Conservation (phyloP, 2,329 filamentous ascomycete genomes). For the Knufia petricola region DNA sequence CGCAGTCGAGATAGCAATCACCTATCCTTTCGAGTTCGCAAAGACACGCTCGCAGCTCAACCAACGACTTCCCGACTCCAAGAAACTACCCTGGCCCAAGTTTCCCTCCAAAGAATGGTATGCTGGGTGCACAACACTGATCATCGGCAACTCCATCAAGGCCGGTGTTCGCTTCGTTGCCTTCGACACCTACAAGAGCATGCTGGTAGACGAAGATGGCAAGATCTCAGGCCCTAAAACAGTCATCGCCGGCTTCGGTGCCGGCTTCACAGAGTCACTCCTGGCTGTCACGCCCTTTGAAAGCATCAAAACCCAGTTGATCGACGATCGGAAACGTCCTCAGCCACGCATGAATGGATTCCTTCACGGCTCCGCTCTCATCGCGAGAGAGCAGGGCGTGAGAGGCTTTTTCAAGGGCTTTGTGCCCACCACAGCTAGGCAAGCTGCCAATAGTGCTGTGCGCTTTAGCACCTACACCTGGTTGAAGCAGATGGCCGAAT, state of each 20-base stretch:
- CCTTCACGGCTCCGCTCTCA: conserved; percentile 78
- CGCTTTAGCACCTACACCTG: conserved; percentile 87
- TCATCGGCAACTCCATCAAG: conserved; percentile 94
- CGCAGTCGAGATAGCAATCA: conserved; percentile 89
- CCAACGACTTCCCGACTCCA: conserved; percentile 62
- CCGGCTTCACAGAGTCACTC: conserved; percentile 85
- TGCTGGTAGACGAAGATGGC: conserved; percentile 74
- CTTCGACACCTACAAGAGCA: conserved; percentile 83
- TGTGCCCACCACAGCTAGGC: conserved; percentile 84
- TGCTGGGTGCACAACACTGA: conserved; percentile 90
- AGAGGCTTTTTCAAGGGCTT: conserved; percentile 96
- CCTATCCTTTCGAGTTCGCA: conserved; percentile 91
- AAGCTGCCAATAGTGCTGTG: conserved; percentile 87
- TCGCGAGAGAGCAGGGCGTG: conserved; percentile 76
- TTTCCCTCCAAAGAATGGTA: conserved; percentile 88
- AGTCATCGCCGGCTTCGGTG: conserved; percentile 86
- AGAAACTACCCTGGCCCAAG: conserved; percentile 90
- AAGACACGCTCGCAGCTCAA: conserved; percentile 95
- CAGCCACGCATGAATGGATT: conserved; percentile 87
- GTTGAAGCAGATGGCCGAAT: conserved; percentile 80
- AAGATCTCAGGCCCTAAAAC: conserved; percentile 84
- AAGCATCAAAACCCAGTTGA: conserved; percentile 96
- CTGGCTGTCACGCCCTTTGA: conserved; percentile 94
- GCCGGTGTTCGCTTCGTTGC: conserved; percentile 93
- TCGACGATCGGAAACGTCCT: conserved; percentile 82